Base-by-base conservation (phyloP, 1,284 basidiomycete genomes). In the Boletus calvinii region DNA sequence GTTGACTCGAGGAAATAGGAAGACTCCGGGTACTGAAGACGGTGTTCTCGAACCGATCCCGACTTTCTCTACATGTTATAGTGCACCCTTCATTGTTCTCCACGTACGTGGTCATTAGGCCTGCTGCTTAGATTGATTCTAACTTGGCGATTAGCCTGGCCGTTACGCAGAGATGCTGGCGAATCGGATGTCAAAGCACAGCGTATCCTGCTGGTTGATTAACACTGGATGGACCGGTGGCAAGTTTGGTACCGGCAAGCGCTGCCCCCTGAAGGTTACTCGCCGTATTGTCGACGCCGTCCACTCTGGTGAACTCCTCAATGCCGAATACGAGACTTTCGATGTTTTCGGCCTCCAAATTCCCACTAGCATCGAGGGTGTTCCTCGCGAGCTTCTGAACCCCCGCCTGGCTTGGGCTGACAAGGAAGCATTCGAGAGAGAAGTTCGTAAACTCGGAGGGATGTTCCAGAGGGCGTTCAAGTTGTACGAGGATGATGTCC, bases 151-250 rank as follows among this genome's bases (percentile, higher is more conserved):
- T 35, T 67, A 95, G 85, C 93, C 93, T 48, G 84, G 88, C 48
- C 87, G 93, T 59, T 99, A 99, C 75, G 96, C 96, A 47, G 82
- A 88, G 73, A 99, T 99, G 97, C 82, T 99, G 62, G 94, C 96
- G 9, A 88, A 94, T 68, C 87, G 92, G 67, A 99, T 99, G 96
- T 75, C 87, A 54, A 83, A 88, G 74, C 81, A 92, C 77, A 84
- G 93, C 58, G 94, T 94, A 67, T 77, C 96, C 74, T 98, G 95
- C 79, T 99, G 93, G 93, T 83, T 99, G 68, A 92, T 99, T 84
- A 98, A 99, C 87, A 98, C 96, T 18, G 96, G 96, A 66, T 99
- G 96, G 96, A 90, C 92, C 52, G 89, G 92, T 56, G 96, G 96
- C 72, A 94, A 94, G 74, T 99, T 87, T 71, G 96, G 96, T 53